These are phyloP conservation scores for Brassica nigra DNA, from an alignment of 345 rosid genomes.

Conservation along the genomic window DNA sequence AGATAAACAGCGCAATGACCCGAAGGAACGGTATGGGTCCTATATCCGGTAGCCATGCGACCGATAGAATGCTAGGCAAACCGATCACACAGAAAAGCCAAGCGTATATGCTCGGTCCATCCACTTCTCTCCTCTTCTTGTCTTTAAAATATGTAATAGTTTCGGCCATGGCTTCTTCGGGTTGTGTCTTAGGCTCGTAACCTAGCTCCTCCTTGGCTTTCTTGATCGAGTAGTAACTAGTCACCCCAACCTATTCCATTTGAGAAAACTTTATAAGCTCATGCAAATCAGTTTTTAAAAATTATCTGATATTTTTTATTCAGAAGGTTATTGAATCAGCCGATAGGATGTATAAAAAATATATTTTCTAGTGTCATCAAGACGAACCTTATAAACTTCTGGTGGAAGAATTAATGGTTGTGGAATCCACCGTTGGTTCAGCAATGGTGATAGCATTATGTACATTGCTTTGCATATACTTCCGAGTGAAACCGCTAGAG, in stretches of 20 bases:
- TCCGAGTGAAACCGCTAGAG: constrained; percentile 14
- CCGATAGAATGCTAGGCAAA: constrained; percentile 21
- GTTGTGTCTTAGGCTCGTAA: constrained; percentile 23
- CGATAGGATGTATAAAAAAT: no score
- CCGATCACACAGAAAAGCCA: constrained; percentile 34
- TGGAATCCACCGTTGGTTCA: constrained; percentile 28
- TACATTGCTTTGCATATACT: constrained; percentile 14
- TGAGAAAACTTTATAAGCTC: neutral
- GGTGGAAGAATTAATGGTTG: constrained; percentile 39
- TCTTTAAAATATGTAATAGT: constrained; percentile 33
- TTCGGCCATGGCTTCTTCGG: constrained; percentile 29
- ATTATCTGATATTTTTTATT: neutral
- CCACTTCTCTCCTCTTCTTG: constrained; percentile 36
- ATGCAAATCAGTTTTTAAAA: neutral
- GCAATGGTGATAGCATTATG: constrained; percentile 11
- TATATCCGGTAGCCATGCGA: constrained; percentile 31
- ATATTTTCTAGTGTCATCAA: neutral
- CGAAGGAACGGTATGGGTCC: constrained; percentile 35
- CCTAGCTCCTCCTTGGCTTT: constrained; percentile 32
- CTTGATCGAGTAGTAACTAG: constrained; percentile 18
- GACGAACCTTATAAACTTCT: constrained; percentile 28
- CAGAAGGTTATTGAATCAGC: neutral
- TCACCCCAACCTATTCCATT: constrained; percentile 20
- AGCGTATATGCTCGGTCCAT: constrained; percentile 34
- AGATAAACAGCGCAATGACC: constrained; percentile 17